Base-by-base conservation (phyloP, 2,329 filamentous ascomycete species). In the Beauveria rudraprayagi region DNA sequence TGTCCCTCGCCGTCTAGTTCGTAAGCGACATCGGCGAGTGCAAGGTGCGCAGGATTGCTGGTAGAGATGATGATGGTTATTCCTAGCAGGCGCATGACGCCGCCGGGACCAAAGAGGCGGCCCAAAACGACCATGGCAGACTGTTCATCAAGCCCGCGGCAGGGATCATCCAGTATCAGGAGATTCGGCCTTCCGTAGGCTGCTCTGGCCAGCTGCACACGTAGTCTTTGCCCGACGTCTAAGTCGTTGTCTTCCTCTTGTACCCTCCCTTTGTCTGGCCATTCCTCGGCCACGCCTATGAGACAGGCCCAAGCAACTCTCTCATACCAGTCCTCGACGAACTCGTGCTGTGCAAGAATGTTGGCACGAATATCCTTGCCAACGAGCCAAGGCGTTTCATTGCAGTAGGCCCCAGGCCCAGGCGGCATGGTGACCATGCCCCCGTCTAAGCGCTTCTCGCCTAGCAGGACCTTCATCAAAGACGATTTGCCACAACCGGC, bases 361-460 rank as follows among this genome's bases (percentile, higher is more conserved):
- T 74, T 76, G 0, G 75, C 64, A 8, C 69, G 69, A 17, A 79
- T 64, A 0, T 72, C 73, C 2, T 64, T 68, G 60, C 79, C 79
- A 4, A 69, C 69, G 2, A 78, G 69, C 76, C 78, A 81, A 0
- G 77, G 72, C 0, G 68, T 70, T 52, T 80, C 30, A 9, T 59
- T 37, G 22, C 56, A 59, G 37, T 52, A 59, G 46, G 47, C 63
- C 62, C 59, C 56, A 63, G 61, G 17, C 2, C 46, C 46, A 2
- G 47, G 37, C 6, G 46, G 46, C 34, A 51, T 41, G 22, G 16
- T 43, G 10, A 59, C 16, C 1, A 19, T 22, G 3, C 56, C 56
- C 4, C n/a, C 34, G 5, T 44, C 37, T 7, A 51, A 37, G n/a
- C n/a, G 34, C n/a, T 44, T 51, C 47, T 59, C 56, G 16, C 56